A percentile compares a stretch with the other conserved stretches of the same genome.
Evolutionary conservation across 768 basidiomycete genomes (phyloP).

Genomic region (Auriscalpium vulgare): DNA sequence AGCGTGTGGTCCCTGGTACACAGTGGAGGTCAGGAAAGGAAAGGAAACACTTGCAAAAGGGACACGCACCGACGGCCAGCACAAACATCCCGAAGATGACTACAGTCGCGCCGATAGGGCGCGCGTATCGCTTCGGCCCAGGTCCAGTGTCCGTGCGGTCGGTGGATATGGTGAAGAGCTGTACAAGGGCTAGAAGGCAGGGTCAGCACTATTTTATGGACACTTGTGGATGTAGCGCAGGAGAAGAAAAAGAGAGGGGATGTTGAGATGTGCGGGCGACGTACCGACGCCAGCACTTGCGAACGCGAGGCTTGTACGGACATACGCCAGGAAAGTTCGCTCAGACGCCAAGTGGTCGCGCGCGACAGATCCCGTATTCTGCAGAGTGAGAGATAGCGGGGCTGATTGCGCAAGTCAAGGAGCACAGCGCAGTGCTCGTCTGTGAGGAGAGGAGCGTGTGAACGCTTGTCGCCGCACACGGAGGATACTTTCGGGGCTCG

Average conservation of each 20-base stretch:
- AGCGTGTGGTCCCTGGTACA: slow-evolving; percentile 26
- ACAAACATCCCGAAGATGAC: slow-evolving; percentile 29
- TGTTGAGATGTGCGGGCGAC: slow-evolving; percentile 6
- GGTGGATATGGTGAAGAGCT: slow-evolving; percentile 34
- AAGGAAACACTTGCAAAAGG: neutral
- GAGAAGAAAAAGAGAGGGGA: neutral
- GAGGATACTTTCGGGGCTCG: too few species aligned
- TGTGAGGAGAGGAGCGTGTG: too few species aligned
- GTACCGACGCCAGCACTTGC: slow-evolving; percentile 43
- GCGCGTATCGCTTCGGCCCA: slow-evolving; percentile 22
- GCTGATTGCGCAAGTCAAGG: neutral
- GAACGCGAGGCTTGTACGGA: slow-evolving; percentile 41
- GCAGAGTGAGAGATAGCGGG: slow-evolving; percentile 23
- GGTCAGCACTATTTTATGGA: neutral
- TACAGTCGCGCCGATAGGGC: slow-evolving; percentile 38
- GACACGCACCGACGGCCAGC: slow-evolving; percentile 24
- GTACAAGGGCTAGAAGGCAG: slow-evolving; percentile 31
- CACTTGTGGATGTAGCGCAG: neutral
- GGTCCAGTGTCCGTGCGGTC: slow-evolving; percentile 5
- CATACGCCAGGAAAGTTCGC: slow-evolving; percentile 44
- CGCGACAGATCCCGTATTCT: slow-evolving; percentile 42
- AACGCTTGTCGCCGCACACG: too few species aligned
- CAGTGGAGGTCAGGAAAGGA: neutral
- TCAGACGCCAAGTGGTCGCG: slow-evolving; percentile 46
- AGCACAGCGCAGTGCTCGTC: too few species aligned